Conservation (phyloP, 331 rosid species). For the Quercus tomentella region DNA sequence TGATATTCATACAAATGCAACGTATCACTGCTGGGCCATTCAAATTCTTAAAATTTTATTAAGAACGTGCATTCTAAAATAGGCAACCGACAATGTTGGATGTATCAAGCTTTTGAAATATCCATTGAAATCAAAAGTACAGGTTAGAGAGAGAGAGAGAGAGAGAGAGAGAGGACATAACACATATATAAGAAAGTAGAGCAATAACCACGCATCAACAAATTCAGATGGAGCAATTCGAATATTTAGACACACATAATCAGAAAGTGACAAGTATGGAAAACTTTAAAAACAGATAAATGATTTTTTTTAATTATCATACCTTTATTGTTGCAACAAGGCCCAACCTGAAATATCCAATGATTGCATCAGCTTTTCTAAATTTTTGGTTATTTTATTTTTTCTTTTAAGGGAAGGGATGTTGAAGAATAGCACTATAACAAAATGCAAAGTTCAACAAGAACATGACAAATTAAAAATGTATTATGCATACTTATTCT, state of each 20-base stretch:
- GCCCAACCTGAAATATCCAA: conserved; percentile 79
- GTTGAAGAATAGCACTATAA: not conserved
- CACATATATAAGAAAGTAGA: not conserved
- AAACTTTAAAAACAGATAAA: not conserved
- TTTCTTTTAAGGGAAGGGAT: not conserved
- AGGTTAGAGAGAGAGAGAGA: not conserved
- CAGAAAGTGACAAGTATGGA: not conserved
- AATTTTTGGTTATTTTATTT: not conserved
- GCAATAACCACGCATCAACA: not conserved
- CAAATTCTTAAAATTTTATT: not conserved
- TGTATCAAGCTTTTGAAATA: not conserved
- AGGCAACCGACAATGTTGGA: not conserved
- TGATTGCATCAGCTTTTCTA: conserved; percentile 21
- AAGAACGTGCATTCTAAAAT: not conserved
- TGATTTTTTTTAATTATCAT: conserved; percentile 8
- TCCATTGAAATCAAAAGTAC: not conserved
- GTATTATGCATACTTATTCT: not conserved
- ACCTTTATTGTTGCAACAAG: conserved; percentile 99
- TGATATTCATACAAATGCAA: not conserved
- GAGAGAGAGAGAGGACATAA: no score
- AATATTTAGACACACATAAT: not conserved
- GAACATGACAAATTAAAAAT: not conserved
- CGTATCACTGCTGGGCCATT: not conserved
- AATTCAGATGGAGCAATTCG: not conserved
- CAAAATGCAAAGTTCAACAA: not conserved